Conservation (phyloP, 2,329 filamentous ascomycete species). For the Fusarium sambucinum region DNA sequence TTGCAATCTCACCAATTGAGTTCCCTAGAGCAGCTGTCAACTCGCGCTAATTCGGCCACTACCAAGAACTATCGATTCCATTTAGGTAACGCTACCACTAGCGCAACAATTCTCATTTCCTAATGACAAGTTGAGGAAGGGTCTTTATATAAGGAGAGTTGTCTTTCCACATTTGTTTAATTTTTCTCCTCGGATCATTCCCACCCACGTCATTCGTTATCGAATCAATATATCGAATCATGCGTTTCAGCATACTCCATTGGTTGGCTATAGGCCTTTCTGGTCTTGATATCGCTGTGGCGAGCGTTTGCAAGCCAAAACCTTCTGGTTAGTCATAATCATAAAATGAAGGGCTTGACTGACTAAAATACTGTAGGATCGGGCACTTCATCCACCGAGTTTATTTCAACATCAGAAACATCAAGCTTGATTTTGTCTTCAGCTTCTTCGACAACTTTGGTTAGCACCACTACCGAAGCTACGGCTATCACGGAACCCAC, state of each 20-base stretch:
- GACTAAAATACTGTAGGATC: background rate
- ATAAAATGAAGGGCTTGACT: rapidly evolving
- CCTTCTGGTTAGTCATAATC: background rate
- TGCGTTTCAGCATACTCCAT: background rate
- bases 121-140: background rate
- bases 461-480: background rate
- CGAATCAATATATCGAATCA: background rate
- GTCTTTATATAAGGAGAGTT: background rate
- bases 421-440: background rate
- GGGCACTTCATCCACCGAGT: rapidly evolving
- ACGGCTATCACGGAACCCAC: background rate
- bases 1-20: too few species aligned
- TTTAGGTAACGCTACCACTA: background rate
- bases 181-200: rapidly evolving
- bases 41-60: background rate
- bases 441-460: background rate
- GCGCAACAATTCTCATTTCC: background rate
- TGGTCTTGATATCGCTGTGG: background rate
- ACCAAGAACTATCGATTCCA: background rate
- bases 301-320: background rate
- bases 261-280: background rate
- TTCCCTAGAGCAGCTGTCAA: background rate
- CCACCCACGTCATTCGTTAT: background rate
- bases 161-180: background rate
- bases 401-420: background rate